Conservation (phyloP, 2,329 filamentous ascomycete genomes). For the Ascochyta viciae-villosae region DNA sequence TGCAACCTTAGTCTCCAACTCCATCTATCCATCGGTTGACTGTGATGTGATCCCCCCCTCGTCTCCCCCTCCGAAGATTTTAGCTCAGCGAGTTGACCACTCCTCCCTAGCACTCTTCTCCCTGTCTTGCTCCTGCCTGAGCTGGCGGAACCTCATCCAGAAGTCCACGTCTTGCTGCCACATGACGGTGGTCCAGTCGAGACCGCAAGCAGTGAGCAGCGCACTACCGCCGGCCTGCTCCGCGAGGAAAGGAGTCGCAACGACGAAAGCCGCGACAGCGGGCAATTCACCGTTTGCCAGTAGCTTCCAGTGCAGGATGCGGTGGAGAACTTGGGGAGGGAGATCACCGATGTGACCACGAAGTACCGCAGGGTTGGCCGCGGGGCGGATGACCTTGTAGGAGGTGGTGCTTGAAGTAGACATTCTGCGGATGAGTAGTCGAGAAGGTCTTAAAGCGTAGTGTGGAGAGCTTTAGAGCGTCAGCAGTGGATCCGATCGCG, state of each 20-base stretch:
- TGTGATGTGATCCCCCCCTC: not conserved
- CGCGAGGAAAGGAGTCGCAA: not conserved
- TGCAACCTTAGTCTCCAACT: too few species aligned
- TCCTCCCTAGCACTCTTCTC: not conserved
- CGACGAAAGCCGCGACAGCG: not conserved
- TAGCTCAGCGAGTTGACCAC: not conserved
- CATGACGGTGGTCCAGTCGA: not conserved
- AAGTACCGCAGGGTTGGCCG: not conserved
- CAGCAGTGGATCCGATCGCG: not conserved
- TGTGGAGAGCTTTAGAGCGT: not conserved
- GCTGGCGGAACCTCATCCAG: not conserved
- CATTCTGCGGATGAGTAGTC: not conserved
- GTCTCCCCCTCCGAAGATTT: too few species aligned
- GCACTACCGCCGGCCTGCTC: too few species aligned
- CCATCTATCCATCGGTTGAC: too few species aligned
- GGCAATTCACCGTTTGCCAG: not conserved
- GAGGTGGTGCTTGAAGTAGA: not conserved
- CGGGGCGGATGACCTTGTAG: not conserved
- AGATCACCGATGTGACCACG: not conserved
- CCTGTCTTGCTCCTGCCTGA: not conserved
- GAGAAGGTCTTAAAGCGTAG: not conserved
- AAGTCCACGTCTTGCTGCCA: not conserved
- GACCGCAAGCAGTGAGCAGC: not conserved
- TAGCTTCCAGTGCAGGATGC: not conserved
- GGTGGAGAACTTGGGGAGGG: not conserved